Evolutionary conservation across 2,329 filamentous ascomycete species (phyloP), one percentile per base, ranked within the genome.

Genomic region (Davidsoniella australis): DNA sequence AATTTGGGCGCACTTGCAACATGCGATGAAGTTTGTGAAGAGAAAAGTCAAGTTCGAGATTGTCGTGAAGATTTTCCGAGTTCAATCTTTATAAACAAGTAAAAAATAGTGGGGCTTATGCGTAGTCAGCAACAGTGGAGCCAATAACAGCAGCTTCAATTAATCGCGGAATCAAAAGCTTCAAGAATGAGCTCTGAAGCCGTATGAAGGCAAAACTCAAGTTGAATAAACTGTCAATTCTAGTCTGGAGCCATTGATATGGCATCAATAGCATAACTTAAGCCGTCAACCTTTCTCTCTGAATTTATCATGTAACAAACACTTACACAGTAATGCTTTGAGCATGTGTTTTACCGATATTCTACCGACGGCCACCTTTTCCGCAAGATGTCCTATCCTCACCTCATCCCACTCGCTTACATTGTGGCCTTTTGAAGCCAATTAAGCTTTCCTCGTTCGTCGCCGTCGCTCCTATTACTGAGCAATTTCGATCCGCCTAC

Each of bases 311-410:
- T 23, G 20, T 23, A 23, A 23, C 20, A 23, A 23, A 23, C 20
- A 5, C 20, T 5, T 23, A 23, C 12, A 20, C 26, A 24, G 14
- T 8, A 10, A 38, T 9, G 29, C 8, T 12, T 12, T 33, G 8
- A 23, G 29, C 6, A 10, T 12, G n/a, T 36, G 9, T 44, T 49
- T 36, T 16, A 20, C 47, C 47, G 47, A 49, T 14, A 36, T 44
- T 49, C 33, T 49, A 17, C 47, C 47, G 41, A 20, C 41, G 20
- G 47, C 47, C 47, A 49, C 47, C 41, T 44, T 23, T 44, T 43
- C 29, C 40, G 3, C 26, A 33, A 33, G 29, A 33, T 33, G 29
- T 9, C 29, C 42, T 37, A 39, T 29, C 37, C 23, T 36, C 2
- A 3, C 14, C 23, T 9, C 14, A 14, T 9, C 18, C 46, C 38